Conservation (phyloP, 257 asterid species). For the Hygrophila difformis region DNA sequence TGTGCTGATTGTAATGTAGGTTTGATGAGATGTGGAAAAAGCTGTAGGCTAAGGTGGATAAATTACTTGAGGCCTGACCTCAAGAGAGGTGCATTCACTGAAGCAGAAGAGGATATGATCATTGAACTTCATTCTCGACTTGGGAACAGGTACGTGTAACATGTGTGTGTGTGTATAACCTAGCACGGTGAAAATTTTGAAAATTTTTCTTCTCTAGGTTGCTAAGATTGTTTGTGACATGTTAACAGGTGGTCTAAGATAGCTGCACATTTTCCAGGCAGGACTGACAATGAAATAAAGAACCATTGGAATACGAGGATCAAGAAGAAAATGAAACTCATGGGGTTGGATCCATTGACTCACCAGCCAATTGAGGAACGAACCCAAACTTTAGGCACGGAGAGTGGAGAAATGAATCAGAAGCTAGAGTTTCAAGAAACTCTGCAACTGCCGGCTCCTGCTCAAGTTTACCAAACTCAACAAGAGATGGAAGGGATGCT, state of each 20-base stretch:
- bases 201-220: not conserved
- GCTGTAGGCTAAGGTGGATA: slow-evolving; percentile 86
- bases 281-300: slow-evolving; percentile 31
- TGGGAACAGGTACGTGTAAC: slow-evolving; percentile 74
- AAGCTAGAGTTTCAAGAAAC: slow-evolving; percentile 10
- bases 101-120: slow-evolving; percentile 77
- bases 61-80: slow-evolving; percentile 79
- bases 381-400: not conserved
- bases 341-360: slow-evolving; percentile 23
- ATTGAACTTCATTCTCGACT: slow-evolving; percentile 69
- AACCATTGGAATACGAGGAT: slow-evolving; percentile 36
- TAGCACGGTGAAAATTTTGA: not conserved
- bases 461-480: slow-evolving; percentile 13
- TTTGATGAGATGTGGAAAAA: slow-evolving; percentile 81
- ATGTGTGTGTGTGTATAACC: too few species aligned
- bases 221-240: not conserved
- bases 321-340: slow-evolving; percentile 27
- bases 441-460: slow-evolving; percentile 1
- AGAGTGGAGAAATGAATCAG: slow-evolving; percentile 11
- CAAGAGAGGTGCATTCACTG: slow-evolving; percentile 74
- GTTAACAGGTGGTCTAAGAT: slow-evolving; percentile 74
- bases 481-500: slow-evolving; percentile 14
- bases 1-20: too few species aligned
- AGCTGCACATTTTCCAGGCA: slow-evolving; percentile 54
- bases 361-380: slow-evolving; percentile 27